Base-by-base conservation (phyloP, 1,139 yeast species). In the Kluyveromyces sp. region DNA sequence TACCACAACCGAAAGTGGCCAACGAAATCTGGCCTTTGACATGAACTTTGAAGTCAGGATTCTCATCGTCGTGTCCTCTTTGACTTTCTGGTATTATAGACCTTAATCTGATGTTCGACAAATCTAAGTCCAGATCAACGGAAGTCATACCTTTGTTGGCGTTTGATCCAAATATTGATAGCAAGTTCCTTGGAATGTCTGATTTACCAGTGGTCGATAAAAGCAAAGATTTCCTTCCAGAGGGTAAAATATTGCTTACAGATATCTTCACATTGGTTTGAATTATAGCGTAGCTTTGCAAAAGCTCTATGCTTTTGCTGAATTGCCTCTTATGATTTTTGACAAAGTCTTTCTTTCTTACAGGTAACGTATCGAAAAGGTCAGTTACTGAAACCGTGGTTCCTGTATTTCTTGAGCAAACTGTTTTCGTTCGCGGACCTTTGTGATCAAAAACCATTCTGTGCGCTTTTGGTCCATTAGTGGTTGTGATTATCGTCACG, bases 1-100 rank as follows among this genome's bases (percentile, higher is more conserved):
- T 67, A 0, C 88, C 87, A 57, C 79, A 72, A 0, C 96, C 96
- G 63, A 82, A 81, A 0, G 92, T 80, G 36, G 81, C 78, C 49
- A 79, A 76, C 0, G 96, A 87, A 2, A 89, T 72, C 48, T 64
- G 71, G 0, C 98, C 98, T 3, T 53, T 50, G 0, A 82, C 53
- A 6, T 48, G 47, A 3, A 80, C 62, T 2, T 42, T 43, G 46
- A 50, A 49, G 61, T 57, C 40, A 66, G 43, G 42, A 3, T 3
- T 15, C 7, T 11, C 25, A 4, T 35, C 39, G 7, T 20, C 33
- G 17, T 30, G 11, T 7, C 17, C 31, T 11, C 20, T 18, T 33
- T 33, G 36, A 13, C 26, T 33, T 33, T 33, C 36, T n/a, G 36
- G 36, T 17, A 33, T 11, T 33, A 33, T 17, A 9, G 36, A 18